These are phyloP conservation scores for Hanseniaspora pseudoguilliermondii DNA, from an alignment of 805 yeast species.

Conservation along the genomic window DNA sequence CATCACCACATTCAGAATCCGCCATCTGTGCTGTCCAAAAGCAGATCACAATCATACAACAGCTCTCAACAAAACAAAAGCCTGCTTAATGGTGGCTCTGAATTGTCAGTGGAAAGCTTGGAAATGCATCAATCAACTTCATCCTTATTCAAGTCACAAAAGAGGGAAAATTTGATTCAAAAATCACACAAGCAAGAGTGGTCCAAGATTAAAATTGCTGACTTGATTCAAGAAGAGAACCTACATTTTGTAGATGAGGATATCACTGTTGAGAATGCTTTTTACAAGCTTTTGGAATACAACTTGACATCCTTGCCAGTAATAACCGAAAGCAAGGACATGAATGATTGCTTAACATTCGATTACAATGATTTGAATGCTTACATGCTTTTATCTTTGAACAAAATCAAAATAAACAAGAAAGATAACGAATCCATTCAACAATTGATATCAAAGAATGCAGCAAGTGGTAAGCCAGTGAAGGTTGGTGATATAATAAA, in stretches of 20 bases:
- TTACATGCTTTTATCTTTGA: constrained; percentile 69
- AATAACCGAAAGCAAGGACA: constrained; percentile 18
- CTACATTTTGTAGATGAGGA: constrained; percentile 32
- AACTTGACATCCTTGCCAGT: constrained; percentile 83
- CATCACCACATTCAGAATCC: constrained; percentile 7
- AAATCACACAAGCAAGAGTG: constrained; percentile 36
- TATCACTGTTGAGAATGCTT: constrained; percentile 71
- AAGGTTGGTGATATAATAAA: constrained; percentile 81
- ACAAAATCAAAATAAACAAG: constrained; percentile 39
- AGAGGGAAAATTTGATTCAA: constrained; percentile 11
- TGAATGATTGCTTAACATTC: constrained; percentile 60
- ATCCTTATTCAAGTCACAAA: constrained; percentile 14
- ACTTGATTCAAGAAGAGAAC: constrained; percentile 41
- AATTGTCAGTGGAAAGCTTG: neutral
- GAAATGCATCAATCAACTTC: constrained; percentile 13
- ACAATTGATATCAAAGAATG: constrained; percentile 32
- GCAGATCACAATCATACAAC: constrained; percentile 1
- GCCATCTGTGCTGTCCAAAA: constrained; percentile 9
- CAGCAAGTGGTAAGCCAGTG: constrained; percentile 78
- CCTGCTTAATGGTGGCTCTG: neutral
- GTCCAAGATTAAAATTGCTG: constrained; percentile 58
- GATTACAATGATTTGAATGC: constrained; percentile 88
- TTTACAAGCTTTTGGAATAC: constrained; percentile 57
- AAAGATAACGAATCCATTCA: constrained; percentile 15
- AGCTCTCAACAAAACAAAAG: neutral